Evolutionary conservation across 441 rosid genomes (phyloP).

Genomic region (Geranium incanum): DNA sequence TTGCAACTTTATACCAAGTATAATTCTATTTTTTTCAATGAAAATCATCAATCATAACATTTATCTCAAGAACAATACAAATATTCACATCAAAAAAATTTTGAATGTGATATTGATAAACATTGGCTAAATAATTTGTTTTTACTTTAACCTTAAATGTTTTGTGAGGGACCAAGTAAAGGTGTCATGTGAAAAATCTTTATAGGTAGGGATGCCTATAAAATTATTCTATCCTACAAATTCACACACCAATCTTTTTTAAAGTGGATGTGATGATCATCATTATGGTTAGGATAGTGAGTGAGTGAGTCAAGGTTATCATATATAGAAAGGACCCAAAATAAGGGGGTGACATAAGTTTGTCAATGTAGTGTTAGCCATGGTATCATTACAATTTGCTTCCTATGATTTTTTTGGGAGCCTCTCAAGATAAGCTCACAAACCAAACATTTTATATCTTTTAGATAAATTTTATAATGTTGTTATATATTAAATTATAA

Average conservation of each 20-base stretch:
- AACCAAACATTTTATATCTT: neutral
- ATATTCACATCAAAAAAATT: too few relatives aligned
- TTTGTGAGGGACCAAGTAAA: too few relatives aligned
- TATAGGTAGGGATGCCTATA: slow-evolving; percentile 2
- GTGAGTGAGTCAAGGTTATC: neutral
- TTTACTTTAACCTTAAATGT: too few relatives aligned
- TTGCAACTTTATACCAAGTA: too few relatives aligned
- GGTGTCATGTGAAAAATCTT: neutral
- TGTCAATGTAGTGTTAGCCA: slow-evolving; percentile 20
- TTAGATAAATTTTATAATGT: too few relatives aligned
- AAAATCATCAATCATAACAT: too few relatives aligned
- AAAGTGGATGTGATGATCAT: neutral
- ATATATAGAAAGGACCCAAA: neutral
- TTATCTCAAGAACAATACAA: too few relatives aligned
- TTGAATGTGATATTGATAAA: too few relatives aligned
- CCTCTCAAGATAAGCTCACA: slow-evolving; percentile 17
- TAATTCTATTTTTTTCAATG: too few relatives aligned
- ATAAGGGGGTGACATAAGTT: slow-evolving; percentile 21
- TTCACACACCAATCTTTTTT: neutral
- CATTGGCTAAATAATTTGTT: too few relatives aligned
- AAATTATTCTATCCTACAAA: neutral
- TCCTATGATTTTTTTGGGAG: neutral
- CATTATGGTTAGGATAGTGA: neutral
- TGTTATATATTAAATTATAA: too few relatives aligned
- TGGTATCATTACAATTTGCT: slow-evolving; percentile 24